Conservation (phyloP, 768 basidiomycete genomes). For the Baorangia bicolor region DNA sequence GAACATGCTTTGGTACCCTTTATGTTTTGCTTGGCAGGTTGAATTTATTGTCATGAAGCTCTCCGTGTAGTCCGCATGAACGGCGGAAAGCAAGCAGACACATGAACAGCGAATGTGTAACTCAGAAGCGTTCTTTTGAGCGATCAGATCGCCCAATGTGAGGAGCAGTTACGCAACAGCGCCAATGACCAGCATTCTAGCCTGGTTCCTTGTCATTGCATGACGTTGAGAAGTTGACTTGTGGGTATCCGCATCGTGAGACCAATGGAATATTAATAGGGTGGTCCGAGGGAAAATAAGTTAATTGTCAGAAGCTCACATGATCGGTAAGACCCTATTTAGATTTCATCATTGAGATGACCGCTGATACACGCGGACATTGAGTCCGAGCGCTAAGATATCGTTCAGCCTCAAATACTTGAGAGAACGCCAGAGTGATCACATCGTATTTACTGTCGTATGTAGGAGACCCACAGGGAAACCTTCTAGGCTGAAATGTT, state of each 20-base stretch:
- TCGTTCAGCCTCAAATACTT: background rate
- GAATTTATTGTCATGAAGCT: background rate
- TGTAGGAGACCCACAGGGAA: background rate
- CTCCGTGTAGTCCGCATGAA: background rate
- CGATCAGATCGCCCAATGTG: background rate
- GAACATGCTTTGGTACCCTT: background rate
- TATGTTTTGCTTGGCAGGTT: slow-evolving; percentile 1
- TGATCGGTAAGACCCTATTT: background rate
- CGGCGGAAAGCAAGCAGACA: background rate
- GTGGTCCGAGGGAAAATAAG: background rate
- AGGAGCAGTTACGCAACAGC: background rate
- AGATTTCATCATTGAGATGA: background rate
- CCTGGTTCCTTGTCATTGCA: background rate
- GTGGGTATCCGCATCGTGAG: background rate
- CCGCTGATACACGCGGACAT: background rate
- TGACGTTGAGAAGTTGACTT: slow-evolving; percentile 23
- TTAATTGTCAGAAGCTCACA: background rate
- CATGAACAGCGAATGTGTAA: background rate
- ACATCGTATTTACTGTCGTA: background rate
- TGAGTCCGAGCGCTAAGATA: background rate
- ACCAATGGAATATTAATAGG: background rate
- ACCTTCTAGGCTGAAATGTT: background rate
- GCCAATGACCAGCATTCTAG: background rate
- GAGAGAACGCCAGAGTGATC: background rate
- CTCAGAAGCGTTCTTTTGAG: background rate